Evolutionary conservation across 2,329 filamentous ascomycete genomes (phyloP).

Genomic region (Fusarium hainanense): DNA sequence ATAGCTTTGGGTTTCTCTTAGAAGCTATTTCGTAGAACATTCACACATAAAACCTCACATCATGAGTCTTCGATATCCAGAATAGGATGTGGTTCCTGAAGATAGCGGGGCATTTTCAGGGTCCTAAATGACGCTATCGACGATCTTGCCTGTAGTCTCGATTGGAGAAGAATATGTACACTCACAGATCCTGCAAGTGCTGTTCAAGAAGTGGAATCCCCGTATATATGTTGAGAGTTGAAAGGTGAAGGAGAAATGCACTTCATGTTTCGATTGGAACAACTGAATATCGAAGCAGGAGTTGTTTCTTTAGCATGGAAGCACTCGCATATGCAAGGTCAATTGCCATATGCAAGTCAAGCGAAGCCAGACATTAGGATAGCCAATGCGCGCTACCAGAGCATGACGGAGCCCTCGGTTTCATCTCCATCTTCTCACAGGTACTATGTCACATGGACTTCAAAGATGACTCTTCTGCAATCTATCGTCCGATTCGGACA

Average conservation of each 20-base stretch:
- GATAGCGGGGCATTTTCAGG: constrained; percentile 20
- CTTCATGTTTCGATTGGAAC: neutral
- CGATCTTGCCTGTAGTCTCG: constrained; percentile 25
- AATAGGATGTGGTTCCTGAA: constrained; percentile 2
- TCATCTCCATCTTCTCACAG: neutral
- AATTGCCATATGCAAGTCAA: neutral
- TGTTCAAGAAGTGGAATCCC: neutral
- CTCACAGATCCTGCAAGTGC: constrained; percentile 16
- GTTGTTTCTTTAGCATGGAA: neutral
- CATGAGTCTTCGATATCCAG: constrained; percentile 27
- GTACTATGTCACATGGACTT: constrained; percentile 6
- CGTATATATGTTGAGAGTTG: neutral
- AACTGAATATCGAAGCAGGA: neutral
- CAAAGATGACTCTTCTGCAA: neutral
- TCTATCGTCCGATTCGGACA: constrained; percentile 19
- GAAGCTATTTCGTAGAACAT: neutral
- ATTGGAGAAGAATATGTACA: constrained; percentile 13
- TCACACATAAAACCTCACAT: neutral
- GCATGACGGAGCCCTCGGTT: constrained; percentile 4
- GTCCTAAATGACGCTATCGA: constrained; percentile 34
- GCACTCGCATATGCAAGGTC: neutral
- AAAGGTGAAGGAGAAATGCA: too few relatives aligned
- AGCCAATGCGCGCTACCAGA: neutral
- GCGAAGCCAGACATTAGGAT: neutral
- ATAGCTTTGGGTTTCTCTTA: neutral